phyloP scores from a whole-genome alignment of 495 filamentous ascomycete species.

The Letharia columbiana region DNA sequence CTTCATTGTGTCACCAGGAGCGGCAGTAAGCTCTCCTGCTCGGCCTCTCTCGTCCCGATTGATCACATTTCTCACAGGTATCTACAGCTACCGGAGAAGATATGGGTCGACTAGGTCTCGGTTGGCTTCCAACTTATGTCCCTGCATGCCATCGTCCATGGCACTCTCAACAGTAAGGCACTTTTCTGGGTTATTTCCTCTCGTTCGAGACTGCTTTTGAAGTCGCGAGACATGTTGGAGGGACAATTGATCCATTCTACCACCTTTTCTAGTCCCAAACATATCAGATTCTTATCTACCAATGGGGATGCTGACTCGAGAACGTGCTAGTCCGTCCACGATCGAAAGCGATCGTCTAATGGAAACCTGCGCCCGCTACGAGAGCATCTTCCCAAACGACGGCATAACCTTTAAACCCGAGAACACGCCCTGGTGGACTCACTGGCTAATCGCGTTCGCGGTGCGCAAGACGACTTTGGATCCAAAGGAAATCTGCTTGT shows the following conservation, averaged over 20 bases:
- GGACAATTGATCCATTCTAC: too few species aligned
- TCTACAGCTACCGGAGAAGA: not conserved
- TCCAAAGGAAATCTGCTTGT: not conserved
- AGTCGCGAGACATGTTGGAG: too few species aligned
- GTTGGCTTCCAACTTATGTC: not conserved
- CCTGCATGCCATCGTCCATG: not conserved
- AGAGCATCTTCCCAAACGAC: constrained; percentile 6
- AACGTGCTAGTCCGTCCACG: not conserved
- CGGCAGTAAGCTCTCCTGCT: not conserved
- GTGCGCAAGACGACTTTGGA: constrained; percentile 5
- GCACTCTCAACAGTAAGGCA: not conserved
- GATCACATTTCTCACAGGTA: not conserved
- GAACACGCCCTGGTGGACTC: constrained; percentile 8
- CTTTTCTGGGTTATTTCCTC: too few species aligned
- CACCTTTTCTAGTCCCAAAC: too few species aligned
- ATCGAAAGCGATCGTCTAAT: constrained; percentile 5
- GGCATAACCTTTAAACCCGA: not conserved
- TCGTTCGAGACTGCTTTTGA: too few species aligned
- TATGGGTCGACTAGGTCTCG: not conserved
- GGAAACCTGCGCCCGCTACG: not conserved
- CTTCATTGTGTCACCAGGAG: not conserved
- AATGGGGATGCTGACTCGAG: too few species aligned
- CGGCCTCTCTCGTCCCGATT: not conserved
- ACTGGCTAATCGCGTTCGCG: constrained; percentile 3
- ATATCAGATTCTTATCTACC: too few species aligned